Base-by-base conservation (phyloP, 2,329 filamentous ascomycete species). In the Hymenoscyphus albidus region DNA sequence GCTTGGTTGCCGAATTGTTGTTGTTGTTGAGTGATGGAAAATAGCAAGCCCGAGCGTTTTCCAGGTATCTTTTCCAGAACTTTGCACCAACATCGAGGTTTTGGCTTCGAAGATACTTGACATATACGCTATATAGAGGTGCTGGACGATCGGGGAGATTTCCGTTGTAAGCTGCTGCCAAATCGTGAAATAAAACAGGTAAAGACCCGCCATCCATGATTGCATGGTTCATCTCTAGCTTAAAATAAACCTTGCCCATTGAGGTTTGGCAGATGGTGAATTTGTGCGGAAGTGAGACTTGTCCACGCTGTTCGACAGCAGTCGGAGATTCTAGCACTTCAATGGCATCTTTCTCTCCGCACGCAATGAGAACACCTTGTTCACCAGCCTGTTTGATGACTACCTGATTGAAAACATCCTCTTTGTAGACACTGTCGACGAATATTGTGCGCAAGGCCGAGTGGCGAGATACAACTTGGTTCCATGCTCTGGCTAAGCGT, bases 191-290 rank as follows among this genome's bases (percentile, higher is more conserved):
- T 5, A 83, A 76, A 57, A 81, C 78, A 0, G 77, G 76, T 35
- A 80, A 78, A 0, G 81, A 82, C 48, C 74, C 76, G 3, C 80
- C 81, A 70, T 83, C 81, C 71, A 79, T 80, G n/a, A 80, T 78
- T 3, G 77, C 78, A 67, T 84, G 82, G 67, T 78, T 83, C 31
- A 84, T 73, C 62, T 82, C 80, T 12, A 82, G 70, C 42, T 78
- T 78, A n/a, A 78, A 76, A 70, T 79, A 82, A 0, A 80, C 63
- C 48, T 74, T 76, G 14, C 74, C 74, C 2, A 70, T 68, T 4
- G 72, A 70, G 1, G 79, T 80, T 62, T 78, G 74, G 63, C 79
- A 81, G 38, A 82, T 76, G 1, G 76, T 79, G 57, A 82, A 75
- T 3, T 77, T 76, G 70, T 83, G 81, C 27, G 80, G 77, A 3